Base-by-base conservation (phyloP, 1,284 basidiomycete genomes). In the Thelephora terrestris region DNA sequence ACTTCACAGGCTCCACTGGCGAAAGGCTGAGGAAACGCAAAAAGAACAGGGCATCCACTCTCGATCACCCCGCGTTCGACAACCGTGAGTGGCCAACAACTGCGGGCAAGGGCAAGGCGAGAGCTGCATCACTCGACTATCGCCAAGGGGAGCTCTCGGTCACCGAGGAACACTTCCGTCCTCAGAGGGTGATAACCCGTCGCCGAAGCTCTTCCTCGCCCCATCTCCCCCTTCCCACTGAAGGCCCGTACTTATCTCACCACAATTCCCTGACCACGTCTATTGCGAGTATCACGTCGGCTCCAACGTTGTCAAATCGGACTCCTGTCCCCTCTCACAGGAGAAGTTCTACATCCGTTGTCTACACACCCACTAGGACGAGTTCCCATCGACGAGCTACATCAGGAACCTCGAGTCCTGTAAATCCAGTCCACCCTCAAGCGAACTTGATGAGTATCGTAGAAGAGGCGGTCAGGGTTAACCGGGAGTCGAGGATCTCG, bases 361-460 rank as follows among this genome's bases (percentile, higher is more conserved):
- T 18, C 21, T n/a, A 42, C 12, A 20, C 39, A n/a, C 39, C 20
- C n/a, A 20, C 17, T 2, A 42, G n/a, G 39, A 23, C 39, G 5
- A 21, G 39, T 42, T 42, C 39, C 5, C 29, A 32, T 32, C 29
- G 29, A 6, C 29, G 29, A 10, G 21, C 14, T 42, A 18, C 12
- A n/a, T 42, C 39, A 10, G 49, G 45, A 29, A 36, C 42, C 12
- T n/a, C 18, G 12, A 18, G 39, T 3, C 39, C 39, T 23, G 39
- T 42, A 12, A 42, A 12, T n/a, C 39, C 12, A 23, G n/a, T 25
- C 20, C 39, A 21, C n/a, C 12, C 57, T 24, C 58, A 66, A 53
- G 42, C 63, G 42, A 83, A 74, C 42, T 61, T 85, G 57, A 78
- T 85, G 80, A 78, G 74, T 55, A 78, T 85, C 53, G 76, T 85